A percentile compares a stretch with the other conserved stretches of the same genome.
phyloP scores from a whole-genome alignment of 208 protist species.

The Wallacemonas sp. region DNA sequence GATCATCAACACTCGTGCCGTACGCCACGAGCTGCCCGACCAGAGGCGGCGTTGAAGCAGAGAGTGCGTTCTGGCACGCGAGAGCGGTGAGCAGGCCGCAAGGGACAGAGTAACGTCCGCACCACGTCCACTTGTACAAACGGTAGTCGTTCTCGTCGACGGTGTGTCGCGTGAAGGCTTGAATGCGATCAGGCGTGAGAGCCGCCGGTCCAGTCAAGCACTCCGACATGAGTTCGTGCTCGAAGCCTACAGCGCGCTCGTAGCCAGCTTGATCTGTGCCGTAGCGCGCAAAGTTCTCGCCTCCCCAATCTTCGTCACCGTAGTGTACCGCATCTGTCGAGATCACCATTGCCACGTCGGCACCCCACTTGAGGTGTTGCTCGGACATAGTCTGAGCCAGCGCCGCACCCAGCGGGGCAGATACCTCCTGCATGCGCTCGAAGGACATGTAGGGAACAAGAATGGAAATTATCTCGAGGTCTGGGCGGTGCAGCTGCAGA shows the following conservation, averaged over 20 bases:
- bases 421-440: conserved; percentile 18
- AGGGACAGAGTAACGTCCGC: conserved; percentile 26
- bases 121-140: conserved; percentile 36
- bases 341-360: conserved; percentile 26
- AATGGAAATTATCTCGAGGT: conserved; percentile 27
- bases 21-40: conserved; percentile 12
- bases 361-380: conserved; percentile 24
- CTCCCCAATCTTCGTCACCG: conserved; percentile 25
- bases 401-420: conserved; percentile 9
- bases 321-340: conserved; percentile 33
- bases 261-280: conserved; percentile 22
- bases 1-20: conserved; percentile 30
- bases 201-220: conserved; percentile 15
- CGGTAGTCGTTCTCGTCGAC: conserved; percentile 21
- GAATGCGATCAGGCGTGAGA: conserved; percentile 8
- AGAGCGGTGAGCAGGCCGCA: conserved; percentile 20
- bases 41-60: conserved; percentile 16
- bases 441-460: conserved; percentile 26
- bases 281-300: conserved; percentile 18
- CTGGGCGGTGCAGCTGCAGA: conserved; percentile 22
- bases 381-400: conserved; percentile 18
- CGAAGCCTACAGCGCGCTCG: conserved; percentile 21
- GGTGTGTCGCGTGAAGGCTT: conserved; percentile 23
- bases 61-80: conserved; percentile 17
- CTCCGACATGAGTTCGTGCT: conserved; percentile 23